These are phyloP conservation scores for Chalciporus piperatoides DNA, from an alignment of 1,284 basidiomycete species.

Conservation along the genomic window DNA sequence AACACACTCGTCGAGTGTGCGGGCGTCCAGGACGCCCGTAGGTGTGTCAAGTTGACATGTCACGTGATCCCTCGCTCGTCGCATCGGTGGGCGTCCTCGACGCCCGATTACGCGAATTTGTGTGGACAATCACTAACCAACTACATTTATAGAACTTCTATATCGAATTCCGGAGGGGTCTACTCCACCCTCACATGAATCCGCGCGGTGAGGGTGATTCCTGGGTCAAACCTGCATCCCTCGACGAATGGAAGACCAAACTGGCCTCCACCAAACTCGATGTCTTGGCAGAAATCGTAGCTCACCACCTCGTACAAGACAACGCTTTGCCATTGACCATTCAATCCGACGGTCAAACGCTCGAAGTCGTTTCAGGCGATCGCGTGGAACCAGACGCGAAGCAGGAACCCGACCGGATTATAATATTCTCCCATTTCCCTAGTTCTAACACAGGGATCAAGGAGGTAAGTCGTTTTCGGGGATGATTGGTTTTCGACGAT, in stretches of 20 bases:
- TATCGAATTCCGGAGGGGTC: constrained; percentile 3
- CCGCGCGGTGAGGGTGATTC: neutral
- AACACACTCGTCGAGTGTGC: neutral
- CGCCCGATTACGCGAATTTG: no score
- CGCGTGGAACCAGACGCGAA: fast-evolving
- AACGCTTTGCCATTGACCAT: neutral
- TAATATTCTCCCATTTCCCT: constrained; percentile 23
- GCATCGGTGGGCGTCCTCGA: no score
- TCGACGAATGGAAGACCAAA: neutral
- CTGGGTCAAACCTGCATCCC: neutral
- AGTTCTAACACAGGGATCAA: constrained; percentile 6
- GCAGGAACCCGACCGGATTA: constrained; percentile 5
- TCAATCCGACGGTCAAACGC: neutral
- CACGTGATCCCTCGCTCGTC: no score
- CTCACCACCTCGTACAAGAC: neutral
- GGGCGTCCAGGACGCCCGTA: neutral
- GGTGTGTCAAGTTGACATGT: no score
- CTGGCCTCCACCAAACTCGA: neutral
- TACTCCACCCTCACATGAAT: constrained; percentile 9
- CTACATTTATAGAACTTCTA: constrained; percentile 15
- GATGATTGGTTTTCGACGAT: no score
- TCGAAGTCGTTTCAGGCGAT: neutral
- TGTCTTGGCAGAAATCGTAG: neutral
- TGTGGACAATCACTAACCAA: neutral
- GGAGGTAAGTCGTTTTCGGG: constrained; percentile 1